A percentile compares a stretch with the other conserved stretches of the same genome.
phyloP scores from a whole-genome alignment of 805 yeast species.

The Starmerella cellae region DNA sequence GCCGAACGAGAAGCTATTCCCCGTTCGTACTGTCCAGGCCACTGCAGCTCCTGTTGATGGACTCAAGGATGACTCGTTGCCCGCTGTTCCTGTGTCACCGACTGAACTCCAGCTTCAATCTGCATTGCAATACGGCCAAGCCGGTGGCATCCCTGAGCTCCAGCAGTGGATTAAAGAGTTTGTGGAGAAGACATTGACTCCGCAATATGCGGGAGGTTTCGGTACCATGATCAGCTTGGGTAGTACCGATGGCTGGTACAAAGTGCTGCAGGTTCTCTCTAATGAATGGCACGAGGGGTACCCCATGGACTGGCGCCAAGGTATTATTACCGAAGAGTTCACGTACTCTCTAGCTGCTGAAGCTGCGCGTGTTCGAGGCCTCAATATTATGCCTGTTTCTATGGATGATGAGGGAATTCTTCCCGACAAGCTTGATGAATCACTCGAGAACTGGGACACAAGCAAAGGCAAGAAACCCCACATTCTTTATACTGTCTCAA shows the following conservation, averaged over 20 bases:
- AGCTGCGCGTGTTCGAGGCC: conserved; percentile 49
- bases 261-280: conserved; percentile 19
- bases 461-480: conserved; percentile 32
- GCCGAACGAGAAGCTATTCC: conserved; percentile 21
- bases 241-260: conserved; percentile 23
- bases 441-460: conserved; percentile 37
- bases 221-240: conserved; percentile 18
- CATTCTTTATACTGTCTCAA: conserved; percentile 48
- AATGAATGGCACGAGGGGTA: conserved; percentile 20
- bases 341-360: conserved; percentile 64
- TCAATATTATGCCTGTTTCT: conserved; percentile 49
- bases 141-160: conserved; percentile 69
- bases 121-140: conserved; percentile 79
- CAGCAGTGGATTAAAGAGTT: conserved; percentile 48
- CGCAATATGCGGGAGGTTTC: conserved; percentile 20
- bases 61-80: neutral
- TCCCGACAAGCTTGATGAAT: conserved; percentile 34
- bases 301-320: conserved; percentile 35
- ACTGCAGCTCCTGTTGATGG: conserved; percentile 6
- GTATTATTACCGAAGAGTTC: conserved; percentile 62
- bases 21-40: conserved; percentile 16
- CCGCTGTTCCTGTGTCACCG: conserved; percentile 9
- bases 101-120: conserved; percentile 36
- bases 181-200: conserved; percentile 31
- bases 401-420: conserved; percentile 52